Percentiles rank a stretch among this genome's conserved stretches.
Evolutionary conservation across 495 filamentous ascomycete species (phyloP).

Genomic region (Penicillium cinerascens): DNA sequence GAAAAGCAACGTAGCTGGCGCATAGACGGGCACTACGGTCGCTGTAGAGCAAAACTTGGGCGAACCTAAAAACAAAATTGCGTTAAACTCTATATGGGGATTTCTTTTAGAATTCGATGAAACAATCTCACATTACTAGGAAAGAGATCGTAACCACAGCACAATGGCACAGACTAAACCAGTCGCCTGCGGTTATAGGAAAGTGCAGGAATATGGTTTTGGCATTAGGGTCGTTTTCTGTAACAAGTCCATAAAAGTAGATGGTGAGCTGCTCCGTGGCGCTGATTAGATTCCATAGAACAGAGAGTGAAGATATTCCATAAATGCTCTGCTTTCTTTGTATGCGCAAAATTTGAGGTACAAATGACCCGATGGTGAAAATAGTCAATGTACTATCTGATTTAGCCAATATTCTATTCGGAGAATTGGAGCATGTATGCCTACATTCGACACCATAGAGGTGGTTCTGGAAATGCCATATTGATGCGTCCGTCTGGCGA

Average conservation of each 20-base stretch:
- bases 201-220: neutral
- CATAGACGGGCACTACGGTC: neutral
- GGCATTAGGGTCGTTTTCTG: too few relatives aligned
- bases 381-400: neutral
- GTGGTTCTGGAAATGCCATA: too few relatives aligned
- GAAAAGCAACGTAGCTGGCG: neutral
- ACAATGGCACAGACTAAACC: neutral
- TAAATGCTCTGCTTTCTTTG: neutral
- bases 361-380: neutral
- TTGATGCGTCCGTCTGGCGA: too few relatives aligned
- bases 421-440: neutral
- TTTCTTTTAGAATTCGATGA: too few relatives aligned
- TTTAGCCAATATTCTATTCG: neutral
- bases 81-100: too few relatives aligned
- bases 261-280: neutral
- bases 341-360: neutral
- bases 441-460: neutral
- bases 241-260: neutral
- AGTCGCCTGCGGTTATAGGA: neutral
- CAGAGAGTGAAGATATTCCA: neutral
- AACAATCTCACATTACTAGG: neutral
- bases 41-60: neutral
- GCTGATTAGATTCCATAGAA: neutral
- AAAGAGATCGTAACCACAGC: neutral
- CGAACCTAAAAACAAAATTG: too few relatives aligned